These are phyloP conservation scores for Hericium coralloides DNA, from an alignment of 768 basidiomycete species.

Conservation along the genomic window DNA sequence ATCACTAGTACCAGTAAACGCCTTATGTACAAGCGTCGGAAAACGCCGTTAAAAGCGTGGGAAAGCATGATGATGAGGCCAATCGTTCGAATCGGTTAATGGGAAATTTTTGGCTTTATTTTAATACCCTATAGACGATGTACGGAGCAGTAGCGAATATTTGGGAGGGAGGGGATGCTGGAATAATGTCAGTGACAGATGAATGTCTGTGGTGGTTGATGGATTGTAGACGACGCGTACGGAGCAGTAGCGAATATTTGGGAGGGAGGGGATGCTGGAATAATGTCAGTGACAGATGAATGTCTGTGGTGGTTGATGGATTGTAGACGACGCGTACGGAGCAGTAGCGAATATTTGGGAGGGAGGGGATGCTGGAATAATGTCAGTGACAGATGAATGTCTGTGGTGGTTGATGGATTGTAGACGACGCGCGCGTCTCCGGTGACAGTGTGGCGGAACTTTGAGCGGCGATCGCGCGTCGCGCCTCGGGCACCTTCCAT, in stretches of 20 bases:
- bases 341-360: not conserved
- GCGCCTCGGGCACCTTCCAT: not conserved
- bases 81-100: constrained; percentile 35
- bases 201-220: no score
- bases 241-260: not conserved
- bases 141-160: not conserved
- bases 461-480: not conserved
- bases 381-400: no score
- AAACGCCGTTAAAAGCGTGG: no score
- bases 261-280: no score
- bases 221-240: not conserved
- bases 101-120: constrained; percentile 21
- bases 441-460: not conserved
- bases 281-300: no score
- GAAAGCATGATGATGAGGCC: no score
- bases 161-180: not conserved
- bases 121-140: not conserved
- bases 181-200: no score
- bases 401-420: not conserved
- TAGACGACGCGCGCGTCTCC: no score
- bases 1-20: constrained; percentile 35
- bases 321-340: not conserved
- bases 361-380: no score
- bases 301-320: no score
- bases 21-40: no score